Evolutionary conservation across 1,284 basidiomycete species (phyloP).

Genomic region (Ceratobasidium sp.): DNA sequence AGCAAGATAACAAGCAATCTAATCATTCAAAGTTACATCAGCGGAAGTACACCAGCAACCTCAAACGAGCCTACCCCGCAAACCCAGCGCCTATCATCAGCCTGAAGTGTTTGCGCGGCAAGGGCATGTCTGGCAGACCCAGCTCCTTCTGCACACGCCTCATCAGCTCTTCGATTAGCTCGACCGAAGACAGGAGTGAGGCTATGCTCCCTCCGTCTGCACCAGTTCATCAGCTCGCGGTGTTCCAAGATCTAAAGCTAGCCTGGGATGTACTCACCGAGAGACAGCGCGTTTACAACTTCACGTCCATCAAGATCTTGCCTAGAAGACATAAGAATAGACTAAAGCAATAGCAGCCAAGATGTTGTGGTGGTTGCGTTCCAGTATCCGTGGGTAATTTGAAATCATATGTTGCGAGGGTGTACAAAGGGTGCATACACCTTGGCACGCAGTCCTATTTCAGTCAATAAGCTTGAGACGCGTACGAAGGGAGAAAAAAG

Average conservation of each 20-base stretch:
- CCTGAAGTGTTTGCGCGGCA: constrained; percentile 3
- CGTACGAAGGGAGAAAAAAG: no score
- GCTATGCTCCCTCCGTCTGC: neutral
- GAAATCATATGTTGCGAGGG: no score
- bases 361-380: no score
- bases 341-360: no score
- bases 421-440: no score
- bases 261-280: neutral
- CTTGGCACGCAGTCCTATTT: no score
- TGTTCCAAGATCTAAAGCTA: no score
- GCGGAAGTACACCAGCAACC: neutral
- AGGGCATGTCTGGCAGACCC: neutral
- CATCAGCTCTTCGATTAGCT: constrained; percentile 6
- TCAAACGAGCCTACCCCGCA: neutral
- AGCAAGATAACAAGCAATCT: constrained; percentile 1
- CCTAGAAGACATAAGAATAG: neutral
- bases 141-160: neutral
- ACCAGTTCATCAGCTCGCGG: neutral
- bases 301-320: neutral
- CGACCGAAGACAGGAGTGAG: neutral
- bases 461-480: no score
- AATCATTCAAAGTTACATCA: neutral
- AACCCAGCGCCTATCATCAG: constrained; percentile 8
- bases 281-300: neutral
- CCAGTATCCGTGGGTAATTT: no score